Base-by-base conservation (phyloP, 352 stramenopile species). In the Peronospora farinosa region DNA sequence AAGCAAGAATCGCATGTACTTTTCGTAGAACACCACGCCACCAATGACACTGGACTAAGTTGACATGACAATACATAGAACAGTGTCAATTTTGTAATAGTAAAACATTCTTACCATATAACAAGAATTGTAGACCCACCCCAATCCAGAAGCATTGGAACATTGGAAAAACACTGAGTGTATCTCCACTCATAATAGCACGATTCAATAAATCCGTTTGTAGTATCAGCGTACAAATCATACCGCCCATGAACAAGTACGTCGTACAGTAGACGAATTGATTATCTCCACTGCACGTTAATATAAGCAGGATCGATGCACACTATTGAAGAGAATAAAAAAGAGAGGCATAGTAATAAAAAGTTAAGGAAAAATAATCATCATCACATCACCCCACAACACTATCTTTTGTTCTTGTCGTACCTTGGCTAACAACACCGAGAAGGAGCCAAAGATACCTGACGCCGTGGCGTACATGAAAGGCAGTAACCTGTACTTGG, bases 81-180 rank as follows among this genome's bases (percentile, higher is more conserved):
- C 25, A 16, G 27, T 33, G 40, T 69, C 37, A 65, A 43, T 43
- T 30, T 45, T 30, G 10, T 47, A 25, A 15, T 41, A 47, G 35
- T 13, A 12, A 36, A 35, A 13, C 32, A 19, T 31, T 8, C 19
- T 40, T 10, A 42, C 16, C 48, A 44, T 28, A 36, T 8, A 37
- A 37, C 2, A n/a, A n/a, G 11, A 33, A 12, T 10, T 33, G 36
- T 3, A n/a, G n/a, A 79, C 78, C 44, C 51, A 92, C 81, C 13
- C 81, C 78, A 52, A 92, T 92, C 78, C 81, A 92, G 43, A 92
- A 90, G 63, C 81, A 92, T 67, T 92, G 81, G 47, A 92, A 92
- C 75, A 92, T 89, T 1, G 81, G 81, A 44, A 90, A 92, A 3
- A 92, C 81, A 37, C 76, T 88, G 16, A 92, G 72, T n/a, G 78